These are phyloP conservation scores for Tetradesmus lagerheimii DNA, from an alignment of 139 green algal genomes.

Conservation along the genomic window DNA sequence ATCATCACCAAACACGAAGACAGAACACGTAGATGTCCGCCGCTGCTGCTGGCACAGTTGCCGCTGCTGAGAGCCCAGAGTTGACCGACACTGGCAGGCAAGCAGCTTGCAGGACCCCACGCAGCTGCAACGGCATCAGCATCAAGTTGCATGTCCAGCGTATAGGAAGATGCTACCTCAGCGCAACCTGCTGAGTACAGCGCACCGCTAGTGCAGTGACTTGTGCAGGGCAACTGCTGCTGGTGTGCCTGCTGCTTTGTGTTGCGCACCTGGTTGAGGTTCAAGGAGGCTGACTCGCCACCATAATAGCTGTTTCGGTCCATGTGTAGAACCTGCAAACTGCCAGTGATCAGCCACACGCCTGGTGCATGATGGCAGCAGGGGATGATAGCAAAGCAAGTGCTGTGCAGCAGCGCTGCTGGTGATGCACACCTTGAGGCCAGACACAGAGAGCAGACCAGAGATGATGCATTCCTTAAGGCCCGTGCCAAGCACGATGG, in stretches of 20 bases:
- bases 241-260: not conserved
- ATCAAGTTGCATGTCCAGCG: too few relatives aligned
- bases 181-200: too few relatives aligned
- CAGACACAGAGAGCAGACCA: constrained; percentile 95
- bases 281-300: constrained; percentile 94
- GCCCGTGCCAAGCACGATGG: constrained; percentile 97
- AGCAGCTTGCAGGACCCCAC: too few relatives aligned
- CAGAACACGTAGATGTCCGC: too few relatives aligned
- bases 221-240: too few relatives aligned
- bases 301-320: constrained; percentile 99
- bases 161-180: too few relatives aligned
- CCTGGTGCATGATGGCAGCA: not conserved
- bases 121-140: too few relatives aligned
- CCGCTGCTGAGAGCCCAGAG: not conserved
- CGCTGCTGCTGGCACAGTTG: not conserved
- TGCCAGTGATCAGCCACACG: not conserved
- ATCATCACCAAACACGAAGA: too few relatives aligned
- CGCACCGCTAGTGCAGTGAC: too few relatives aligned
- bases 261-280: constrained; percentile 88
- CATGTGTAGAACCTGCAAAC: constrained; percentile 94
- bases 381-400: not conserved
- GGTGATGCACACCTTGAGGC: constrained; percentile 83
- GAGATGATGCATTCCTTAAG: constrained; percentile 99
- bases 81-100: not conserved
- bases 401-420: constrained; percentile 6